Percentiles rank a stretch among this genome's conserved stretches.
Evolutionary conservation across 1,284 basidiomycete species (phyloP).

Genomic region (Trametes polyzona): DNA sequence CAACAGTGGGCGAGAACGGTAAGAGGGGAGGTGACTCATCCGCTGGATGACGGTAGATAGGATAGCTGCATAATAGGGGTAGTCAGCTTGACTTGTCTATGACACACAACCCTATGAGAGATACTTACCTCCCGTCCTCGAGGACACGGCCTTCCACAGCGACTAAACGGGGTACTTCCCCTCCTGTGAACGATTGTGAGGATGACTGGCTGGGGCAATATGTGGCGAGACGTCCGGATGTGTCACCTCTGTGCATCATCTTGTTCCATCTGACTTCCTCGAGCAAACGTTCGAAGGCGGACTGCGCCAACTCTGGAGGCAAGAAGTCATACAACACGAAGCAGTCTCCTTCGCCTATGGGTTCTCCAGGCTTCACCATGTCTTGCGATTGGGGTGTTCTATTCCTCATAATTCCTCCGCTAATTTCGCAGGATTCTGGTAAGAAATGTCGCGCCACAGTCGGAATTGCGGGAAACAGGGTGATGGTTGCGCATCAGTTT

Average conservation of each 20-base stretch:
- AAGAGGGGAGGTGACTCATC: constrained; percentile 70
- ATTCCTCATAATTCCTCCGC: background rate
- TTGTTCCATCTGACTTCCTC: constrained; percentile 70
- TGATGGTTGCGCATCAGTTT: too few species aligned
- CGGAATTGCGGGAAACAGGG: too few species aligned
- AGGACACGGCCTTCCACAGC: constrained; percentile 69
- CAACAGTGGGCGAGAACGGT: constrained; percentile 68
- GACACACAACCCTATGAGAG: background rate
- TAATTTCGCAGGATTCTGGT: too few species aligned
- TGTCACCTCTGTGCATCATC: constrained; percentile 79
- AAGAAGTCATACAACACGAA: constrained; percentile 58
- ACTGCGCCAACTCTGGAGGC: constrained; percentile 52
- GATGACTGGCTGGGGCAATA: background rate
- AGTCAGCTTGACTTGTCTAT: background rate
- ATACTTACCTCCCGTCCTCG: constrained; percentile 60
- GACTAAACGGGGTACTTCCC: constrained; percentile 75
- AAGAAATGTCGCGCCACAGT: too few species aligned
- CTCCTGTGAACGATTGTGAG: constrained; percentile 49
- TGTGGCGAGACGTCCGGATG: constrained; percentile 14
- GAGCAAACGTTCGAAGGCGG: constrained; percentile 58
- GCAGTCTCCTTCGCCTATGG: constrained; percentile 68
- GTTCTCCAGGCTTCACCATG: constrained; percentile 41
- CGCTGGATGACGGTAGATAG: constrained; percentile 77
- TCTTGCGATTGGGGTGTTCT: background rate
- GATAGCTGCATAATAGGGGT: constrained; percentile 50